A percentile compares a stretch with the other conserved stretches of the same genome.
These are phyloP conservation scores for Fusarium scirpi DNA, from an alignment of 2,329 filamentous ascomycete species.

Conservation along the genomic window DNA sequence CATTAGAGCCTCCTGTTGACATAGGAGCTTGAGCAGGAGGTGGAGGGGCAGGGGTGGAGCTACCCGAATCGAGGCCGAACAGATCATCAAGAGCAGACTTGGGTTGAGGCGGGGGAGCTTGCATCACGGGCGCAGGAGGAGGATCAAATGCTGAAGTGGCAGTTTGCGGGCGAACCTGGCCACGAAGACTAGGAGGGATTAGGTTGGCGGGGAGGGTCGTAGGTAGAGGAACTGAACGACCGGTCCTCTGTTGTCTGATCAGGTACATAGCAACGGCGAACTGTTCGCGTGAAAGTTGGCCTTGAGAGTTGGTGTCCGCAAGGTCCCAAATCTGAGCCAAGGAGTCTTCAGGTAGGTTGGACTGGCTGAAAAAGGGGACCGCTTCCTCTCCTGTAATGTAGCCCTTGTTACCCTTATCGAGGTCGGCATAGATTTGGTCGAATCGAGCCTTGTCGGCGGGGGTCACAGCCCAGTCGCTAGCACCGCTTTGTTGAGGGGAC, in stretches of 20 bases:
- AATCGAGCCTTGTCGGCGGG: slow-evolving; percentile 88
- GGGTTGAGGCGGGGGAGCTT: slow-evolving; percentile 59
- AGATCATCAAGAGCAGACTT: slow-evolving; percentile 93
- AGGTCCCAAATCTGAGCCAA: slow-evolving; percentile 98
- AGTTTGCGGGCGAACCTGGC: slow-evolving; percentile 64
- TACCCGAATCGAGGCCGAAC: slow-evolving; percentile 85
- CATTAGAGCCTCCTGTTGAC: slow-evolving; percentile 79
- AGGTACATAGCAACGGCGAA: slow-evolving; percentile 98
- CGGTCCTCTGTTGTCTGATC: slow-evolving; percentile 87
- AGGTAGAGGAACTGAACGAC: slow-evolving; percentile 73
- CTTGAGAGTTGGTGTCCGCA: slow-evolving; percentile 91
- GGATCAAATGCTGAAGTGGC: slow-evolving; percentile 67
- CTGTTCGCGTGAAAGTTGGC: slow-evolving; percentile 85
- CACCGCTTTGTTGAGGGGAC: slow-evolving; percentile 56
- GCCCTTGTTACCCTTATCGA: slow-evolving; percentile 85
- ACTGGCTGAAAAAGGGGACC: slow-evolving; percentile 93
- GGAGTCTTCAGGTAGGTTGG: slow-evolving; percentile 86
- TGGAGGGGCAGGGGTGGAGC: slow-evolving; percentile 60
- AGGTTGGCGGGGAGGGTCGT: slow-evolving; percentile 82
- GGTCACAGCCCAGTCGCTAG: slow-evolving; percentile 81
- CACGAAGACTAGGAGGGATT: slow-evolving; percentile 87
- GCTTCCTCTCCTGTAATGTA: slow-evolving; percentile 95
- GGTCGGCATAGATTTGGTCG: slow-evolving; percentile 83
- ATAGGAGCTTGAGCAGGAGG: slow-evolving; percentile 71
- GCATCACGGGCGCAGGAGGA: slow-evolving; percentile 54